phyloP scores from a whole-genome alignment of 768 basidiomycete species.

The Suillus ampliporus region DNA sequence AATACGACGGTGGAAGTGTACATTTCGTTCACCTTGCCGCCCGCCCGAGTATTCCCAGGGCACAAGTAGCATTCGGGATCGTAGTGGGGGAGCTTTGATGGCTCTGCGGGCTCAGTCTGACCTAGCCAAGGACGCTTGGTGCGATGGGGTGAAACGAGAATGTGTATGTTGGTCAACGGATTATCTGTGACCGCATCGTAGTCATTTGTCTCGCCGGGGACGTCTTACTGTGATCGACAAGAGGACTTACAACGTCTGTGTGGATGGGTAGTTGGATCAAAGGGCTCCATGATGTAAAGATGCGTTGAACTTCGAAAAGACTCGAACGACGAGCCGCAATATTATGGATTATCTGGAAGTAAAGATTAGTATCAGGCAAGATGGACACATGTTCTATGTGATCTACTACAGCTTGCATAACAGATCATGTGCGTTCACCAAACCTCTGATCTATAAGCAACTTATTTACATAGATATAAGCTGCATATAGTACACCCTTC shows the following conservation, averaged over 20 bases:
- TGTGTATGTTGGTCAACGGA: slow-evolving; percentile 74
- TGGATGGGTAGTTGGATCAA: slow-evolving; percentile 67
- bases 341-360: background rate
- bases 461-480: too few relatives aligned
- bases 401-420: background rate
- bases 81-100: slow-evolving; percentile 58
- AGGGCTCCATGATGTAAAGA: slow-evolving; percentile 36
- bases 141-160: slow-evolving; percentile 90
- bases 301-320: background rate
- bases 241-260: slow-evolving; percentile 68
- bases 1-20: slow-evolving; percentile 77
- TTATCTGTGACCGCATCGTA: slow-evolving; percentile 58
- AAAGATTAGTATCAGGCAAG: background rate
- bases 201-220: slow-evolving; percentile 3
- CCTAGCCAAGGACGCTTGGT: slow-evolving; percentile 92
- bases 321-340: background rate
- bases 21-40: slow-evolving; percentile 68
- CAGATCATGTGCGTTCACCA: too few relatives aligned
- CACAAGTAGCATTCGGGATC: slow-evolving; percentile 87
- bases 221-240: slow-evolving; percentile 12
- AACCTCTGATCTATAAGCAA: too few relatives aligned
- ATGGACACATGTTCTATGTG: background rate
- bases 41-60: slow-evolving; percentile 79
- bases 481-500: too few relatives aligned
- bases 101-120: slow-evolving; percentile 73